A percentile compares a stretch with the other conserved stretches of the same genome.
Evolutionary conservation across 345 rosid species (phyloP).

Genomic region (Eucalyptus melliodora): DNA sequence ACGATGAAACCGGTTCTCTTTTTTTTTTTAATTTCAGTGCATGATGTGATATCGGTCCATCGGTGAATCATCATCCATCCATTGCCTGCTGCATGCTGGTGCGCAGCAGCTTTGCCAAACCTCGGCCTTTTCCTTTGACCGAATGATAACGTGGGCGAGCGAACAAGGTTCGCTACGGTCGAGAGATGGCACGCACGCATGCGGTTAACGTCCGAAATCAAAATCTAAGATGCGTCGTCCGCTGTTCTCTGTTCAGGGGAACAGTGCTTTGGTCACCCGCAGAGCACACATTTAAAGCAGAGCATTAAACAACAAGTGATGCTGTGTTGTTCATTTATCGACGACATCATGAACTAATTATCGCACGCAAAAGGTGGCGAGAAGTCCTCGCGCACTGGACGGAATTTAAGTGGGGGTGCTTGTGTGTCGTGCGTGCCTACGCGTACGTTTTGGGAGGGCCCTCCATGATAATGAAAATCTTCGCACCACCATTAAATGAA

Average conservation of each 20-base stretch:
- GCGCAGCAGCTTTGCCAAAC: background rate
- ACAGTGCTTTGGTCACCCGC: background rate
- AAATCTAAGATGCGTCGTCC: background rate
- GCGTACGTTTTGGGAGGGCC: background rate
- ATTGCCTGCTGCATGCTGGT: background rate
- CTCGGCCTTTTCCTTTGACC: background rate
- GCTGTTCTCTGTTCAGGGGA: background rate
- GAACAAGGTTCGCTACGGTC: background rate
- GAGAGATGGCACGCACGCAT: background rate
- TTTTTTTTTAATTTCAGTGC: background rate
- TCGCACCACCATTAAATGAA: background rate
- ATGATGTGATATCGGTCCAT: background rate
- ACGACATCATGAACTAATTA: background rate
- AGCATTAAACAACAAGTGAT: background rate
- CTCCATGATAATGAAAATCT: background rate
- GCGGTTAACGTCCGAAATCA: background rate
- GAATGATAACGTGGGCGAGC: background rate
- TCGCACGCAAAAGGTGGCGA: background rate
- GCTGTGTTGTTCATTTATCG: background rate
- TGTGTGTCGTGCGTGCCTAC: background rate
- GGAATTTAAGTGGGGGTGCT: background rate
- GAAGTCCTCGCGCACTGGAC: background rate
- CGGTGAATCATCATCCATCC: background rate
- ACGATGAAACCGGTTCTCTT: background rate
- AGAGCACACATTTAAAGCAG: background rate